Base-by-base conservation (phyloP, 2,329 filamentous ascomycete genomes). In the Alternaria arborescens region DNA sequence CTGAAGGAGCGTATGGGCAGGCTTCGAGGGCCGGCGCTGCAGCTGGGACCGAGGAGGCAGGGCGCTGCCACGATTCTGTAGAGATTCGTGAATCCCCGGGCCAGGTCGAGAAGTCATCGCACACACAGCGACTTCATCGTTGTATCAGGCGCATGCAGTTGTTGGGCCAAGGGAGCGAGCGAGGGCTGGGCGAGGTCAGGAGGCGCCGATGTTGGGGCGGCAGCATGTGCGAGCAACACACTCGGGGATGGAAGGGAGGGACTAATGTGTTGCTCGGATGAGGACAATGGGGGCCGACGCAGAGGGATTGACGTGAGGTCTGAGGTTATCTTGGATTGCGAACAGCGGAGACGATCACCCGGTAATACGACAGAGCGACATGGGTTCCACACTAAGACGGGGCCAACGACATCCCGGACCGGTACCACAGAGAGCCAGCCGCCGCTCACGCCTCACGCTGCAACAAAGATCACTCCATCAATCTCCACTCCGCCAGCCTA, bases 71-170 rank as follows among this genome's bases (percentile, higher is more conserved):
- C 73, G 70, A 65, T 68, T 75, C 68, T 78, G 78, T 61, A 74
- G 73, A 71, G 70, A 71, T 68, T 77, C 73, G 69, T 73, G 76
- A 65, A 75, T 74, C 71, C 77, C 77, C 73, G 71, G 73, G 70
- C 73, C 75, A 78, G 77, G 76, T 77, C 78, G 77, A 73, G 78
- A 79, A 78, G 71, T 80, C 78, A 80, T 80, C 69, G 77, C 78
- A 79, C 73, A 65, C 68, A 73, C 68, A 69, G 74, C 74, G 72
- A 70, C 75, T 72, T 73, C 78, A 78, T 80, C 71, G 72, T 78
- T 72, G 75, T 57, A 63, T 65, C 68, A 65, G 71, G 72, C 66
- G 69, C 68, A 68, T 65, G 58, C 67, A 67, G 67, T 62, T 64
- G 62, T 58, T 67, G 62, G 60, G 55, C 50, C 58, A 60, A 62